Conservation (phyloP, 2,329 filamentous ascomycete species). For the Talaromyces amestolkiae region DNA sequence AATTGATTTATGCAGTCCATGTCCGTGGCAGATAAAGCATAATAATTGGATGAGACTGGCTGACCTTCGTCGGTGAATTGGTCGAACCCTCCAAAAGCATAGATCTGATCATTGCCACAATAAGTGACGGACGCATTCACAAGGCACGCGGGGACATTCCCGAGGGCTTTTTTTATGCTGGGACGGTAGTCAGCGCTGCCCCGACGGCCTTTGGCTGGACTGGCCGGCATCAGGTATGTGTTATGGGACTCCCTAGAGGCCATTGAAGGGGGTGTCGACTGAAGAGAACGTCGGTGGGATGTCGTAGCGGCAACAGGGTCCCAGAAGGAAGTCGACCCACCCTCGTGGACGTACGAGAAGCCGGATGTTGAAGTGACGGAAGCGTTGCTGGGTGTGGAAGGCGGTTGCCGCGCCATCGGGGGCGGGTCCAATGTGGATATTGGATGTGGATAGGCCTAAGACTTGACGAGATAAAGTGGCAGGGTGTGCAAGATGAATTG, state of each 20-base stretch:
- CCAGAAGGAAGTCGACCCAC: slow-evolving; percentile 30
- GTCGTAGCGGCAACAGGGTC: slow-evolving; percentile 20
- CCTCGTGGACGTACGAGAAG: slow-evolving; percentile 31
- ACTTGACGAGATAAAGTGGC: background rate
- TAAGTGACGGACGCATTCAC: slow-evolving; percentile 99
- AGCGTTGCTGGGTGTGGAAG: slow-evolving; percentile 26
- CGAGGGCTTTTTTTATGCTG: slow-evolving; percentile 73
- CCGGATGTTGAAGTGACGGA: slow-evolving; percentile 22
- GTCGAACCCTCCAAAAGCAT: slow-evolving; percentile 96
- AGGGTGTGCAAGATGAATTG: background rate
- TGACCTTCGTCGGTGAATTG: slow-evolving; percentile 92
- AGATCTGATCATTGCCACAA: slow-evolving; percentile 95
- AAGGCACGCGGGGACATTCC: slow-evolving; percentile 83
- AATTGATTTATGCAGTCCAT: background rate
- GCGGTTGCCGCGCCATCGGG: slow-evolving; percentile 33
- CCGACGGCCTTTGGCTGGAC: slow-evolving; percentile 65
- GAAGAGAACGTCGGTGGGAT: slow-evolving; percentile 28
- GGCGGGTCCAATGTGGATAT: slow-evolving; percentile 17
- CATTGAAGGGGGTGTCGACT: slow-evolving; percentile 30
- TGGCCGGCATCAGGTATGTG: slow-evolving; percentile 89
- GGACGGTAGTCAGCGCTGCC: slow-evolving; percentile 74
- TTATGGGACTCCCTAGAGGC: slow-evolving; percentile 55
- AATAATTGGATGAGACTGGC: slow-evolving; percentile 5
- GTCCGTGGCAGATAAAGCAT: background rate
- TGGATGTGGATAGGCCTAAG: slow-evolving; percentile 5